Base-by-base conservation (phyloP, 2,329 filamentous ascomycete species). In the Penicillium sp. region DNA sequence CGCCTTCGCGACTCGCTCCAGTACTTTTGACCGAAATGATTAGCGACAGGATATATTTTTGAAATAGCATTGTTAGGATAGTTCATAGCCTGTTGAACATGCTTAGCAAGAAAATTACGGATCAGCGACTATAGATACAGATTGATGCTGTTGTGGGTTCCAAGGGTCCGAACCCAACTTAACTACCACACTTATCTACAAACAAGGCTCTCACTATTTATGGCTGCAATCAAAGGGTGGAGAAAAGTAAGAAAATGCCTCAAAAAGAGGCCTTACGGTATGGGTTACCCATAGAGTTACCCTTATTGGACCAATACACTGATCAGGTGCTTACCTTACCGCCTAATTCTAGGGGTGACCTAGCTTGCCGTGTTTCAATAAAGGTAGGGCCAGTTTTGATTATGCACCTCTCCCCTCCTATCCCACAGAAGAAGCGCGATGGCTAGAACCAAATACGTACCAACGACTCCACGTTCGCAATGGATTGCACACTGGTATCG, bases 401-500 rank as follows among this genome's bases (percentile, higher is more conserved):
- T 19, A 19, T 19, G 19, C 19, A 19, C 19, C 19, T 19, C 19
- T 19, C 19, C 19, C 19, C 1, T 19, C 19, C 19, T 1, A 19
- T 19, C 19, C 19, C 19, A 19, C 19, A 19, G 19, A 19, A 19
- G 19, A 19, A 19, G 19, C 19, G 19, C 19, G 19, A 19, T 19
- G 19, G 19, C 19, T 19, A 19, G 19, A 19, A 19, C 19, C 19
- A 19, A 19, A 19, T 19, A 19, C 19, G 19, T 19, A 19, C 19
- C 19, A 19, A 19, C 19, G 19, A 19, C 19, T 19, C 19, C 19
- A 19, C 19, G 19, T 19, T 19, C 19, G 19, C 19, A 63, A 76
- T 59, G 31, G 70, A 62, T 49, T 60, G 50, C 55, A 61, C 47
- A 31, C 71, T 52, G 27, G 69, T 54, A 23, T 55, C 37, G 26